Evolutionary conservation across 768 basidiomycete species (phyloP).

Genomic region (Rubroboletus pulcherrimus): DNA sequence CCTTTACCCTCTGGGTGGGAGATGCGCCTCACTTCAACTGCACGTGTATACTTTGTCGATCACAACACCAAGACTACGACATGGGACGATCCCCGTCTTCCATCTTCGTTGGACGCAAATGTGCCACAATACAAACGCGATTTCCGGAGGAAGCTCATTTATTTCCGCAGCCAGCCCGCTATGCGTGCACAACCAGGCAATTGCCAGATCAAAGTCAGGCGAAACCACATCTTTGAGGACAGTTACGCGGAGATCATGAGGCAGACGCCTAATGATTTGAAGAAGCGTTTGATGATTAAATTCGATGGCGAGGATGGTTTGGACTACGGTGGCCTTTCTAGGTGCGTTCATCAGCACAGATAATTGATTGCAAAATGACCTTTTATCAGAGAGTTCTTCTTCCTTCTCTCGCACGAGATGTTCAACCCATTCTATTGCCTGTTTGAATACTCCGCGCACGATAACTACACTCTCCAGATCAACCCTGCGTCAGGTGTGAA

Average conservation of each 20-base stretch:
- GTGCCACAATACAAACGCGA: constrained; percentile 99
- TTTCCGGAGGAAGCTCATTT: constrained; percentile 98
- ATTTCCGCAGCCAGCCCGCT: constrained; percentile 98
- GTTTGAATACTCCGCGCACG: constrained; percentile 99
- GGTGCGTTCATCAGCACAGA: constrained; percentile 45
- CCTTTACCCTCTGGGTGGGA: constrained; percentile 99
- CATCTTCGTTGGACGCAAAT: constrained; percentile 92
- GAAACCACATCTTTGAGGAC: constrained; percentile 99
- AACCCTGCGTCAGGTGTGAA: constrained; percentile 98
- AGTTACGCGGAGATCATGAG: constrained; percentile 99
- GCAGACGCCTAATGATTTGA: constrained; percentile 95
- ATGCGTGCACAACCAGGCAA: constrained; percentile 98
- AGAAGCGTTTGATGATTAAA: constrained; percentile 99
- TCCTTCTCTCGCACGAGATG: constrained; percentile 99
- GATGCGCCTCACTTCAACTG: constrained; percentile 98
- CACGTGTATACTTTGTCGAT: constrained; percentile 98
- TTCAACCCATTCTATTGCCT: constrained; percentile 99
- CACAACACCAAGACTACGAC: constrained; percentile 99
- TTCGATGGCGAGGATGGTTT: constrained; percentile 99
- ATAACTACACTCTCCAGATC: constrained; percentile 99
- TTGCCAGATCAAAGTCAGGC: constrained; percentile 96
- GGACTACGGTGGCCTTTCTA: constrained; percentile 96
- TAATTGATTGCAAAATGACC: constrained; percentile 5
- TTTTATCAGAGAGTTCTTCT: constrained; percentile 90
- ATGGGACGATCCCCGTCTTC: constrained; percentile 97